A percentile compares a stretch with the other conserved stretches of the same genome.
These are phyloP conservation scores for Populus euphratica DNA, from an alignment of 345 rosid genomes.

Conservation along the genomic window DNA sequence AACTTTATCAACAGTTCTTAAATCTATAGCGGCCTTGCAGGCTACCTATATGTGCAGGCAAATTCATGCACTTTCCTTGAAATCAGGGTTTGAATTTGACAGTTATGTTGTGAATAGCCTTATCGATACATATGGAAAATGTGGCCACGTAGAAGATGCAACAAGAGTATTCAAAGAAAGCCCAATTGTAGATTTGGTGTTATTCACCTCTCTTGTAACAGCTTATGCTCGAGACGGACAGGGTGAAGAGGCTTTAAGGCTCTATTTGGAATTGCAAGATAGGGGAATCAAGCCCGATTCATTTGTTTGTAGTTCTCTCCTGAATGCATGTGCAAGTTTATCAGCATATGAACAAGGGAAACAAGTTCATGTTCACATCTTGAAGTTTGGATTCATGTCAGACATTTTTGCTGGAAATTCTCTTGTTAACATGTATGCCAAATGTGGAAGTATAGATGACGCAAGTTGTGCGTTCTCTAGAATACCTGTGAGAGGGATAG, in stretches of 20 bases:
- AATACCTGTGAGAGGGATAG: slow-evolving; percentile 51
- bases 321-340: slow-evolving; percentile 59
- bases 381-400: slow-evolving; percentile 52
- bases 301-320: slow-evolving; percentile 58
- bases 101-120: slow-evolving; percentile 49
- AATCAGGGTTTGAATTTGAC: slow-evolving; percentile 45
- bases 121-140: slow-evolving; percentile 58
- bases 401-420: slow-evolving; percentile 59
- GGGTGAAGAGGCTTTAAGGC: slow-evolving; percentile 64
- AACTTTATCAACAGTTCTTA: slow-evolving; percentile 53
- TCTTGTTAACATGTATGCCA: slow-evolving; percentile 62
- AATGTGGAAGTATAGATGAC: slow-evolving; percentile 65
- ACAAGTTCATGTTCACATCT: slow-evolving; percentile 54
- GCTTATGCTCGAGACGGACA: slow-evolving; percentile 53
- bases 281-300: slow-evolving; percentile 49
- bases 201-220: slow-evolving; percentile 53
- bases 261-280: slow-evolving; percentile 41
- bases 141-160: slow-evolving; percentile 42
- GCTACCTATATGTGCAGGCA: slow-evolving; percentile 35
- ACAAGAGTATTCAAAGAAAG: slow-evolving; percentile 36
- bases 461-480: slow-evolving; percentile 43
- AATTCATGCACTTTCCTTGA: slow-evolving; percentile 42
- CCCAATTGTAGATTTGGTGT: slow-evolving; percentile 39
- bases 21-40: slow-evolving; percentile 44
- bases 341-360: slow-evolving; percentile 73